Conservation (phyloP, 192 early-diverging fungal species). For the Cetraspora pellucida region DNA sequence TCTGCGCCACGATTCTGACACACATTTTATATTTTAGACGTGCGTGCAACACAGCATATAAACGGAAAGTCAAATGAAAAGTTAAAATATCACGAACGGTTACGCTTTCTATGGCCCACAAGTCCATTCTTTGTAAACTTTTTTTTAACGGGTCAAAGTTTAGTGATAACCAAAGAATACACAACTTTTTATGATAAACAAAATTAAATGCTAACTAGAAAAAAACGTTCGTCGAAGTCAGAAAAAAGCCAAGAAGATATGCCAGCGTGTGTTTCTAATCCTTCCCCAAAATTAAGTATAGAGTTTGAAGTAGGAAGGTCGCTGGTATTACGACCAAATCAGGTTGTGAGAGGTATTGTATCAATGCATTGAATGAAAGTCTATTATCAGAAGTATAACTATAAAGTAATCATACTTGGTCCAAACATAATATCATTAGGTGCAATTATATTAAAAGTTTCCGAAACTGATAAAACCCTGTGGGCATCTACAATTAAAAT, state of each 20-base stretch:
- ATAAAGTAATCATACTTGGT: background rate
- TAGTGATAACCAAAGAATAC: too few species aligned
- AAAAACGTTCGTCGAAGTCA: background rate
- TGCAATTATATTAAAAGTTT: background rate
- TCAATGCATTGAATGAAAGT: background rate
- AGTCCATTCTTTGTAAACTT: too few species aligned
- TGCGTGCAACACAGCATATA: too few species aligned
- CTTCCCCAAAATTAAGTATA: background rate
- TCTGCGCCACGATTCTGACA: too few species aligned
- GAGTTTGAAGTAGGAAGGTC: slow-evolving; percentile 25
- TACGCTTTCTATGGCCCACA: too few species aligned
- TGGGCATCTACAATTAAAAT: slow-evolving; percentile 14
- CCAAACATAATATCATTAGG: background rate
- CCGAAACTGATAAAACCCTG: background rate
- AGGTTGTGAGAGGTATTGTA: slow-evolving; percentile 23
- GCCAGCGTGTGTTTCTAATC: background rate
- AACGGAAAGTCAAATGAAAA: too few species aligned
- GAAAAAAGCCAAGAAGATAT: background rate
- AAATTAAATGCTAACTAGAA: background rate
- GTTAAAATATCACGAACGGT: too few species aligned
- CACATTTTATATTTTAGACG: too few species aligned
- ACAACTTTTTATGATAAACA: background rate
- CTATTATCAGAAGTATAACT: background rate
- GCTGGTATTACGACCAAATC: background rate
- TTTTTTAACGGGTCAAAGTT: background rate